A percentile compares a stretch with the other conserved stretches of the same genome.
phyloP scores from a whole-genome alignment of 305 asterid genomes.

The Plantago rigida region DNA sequence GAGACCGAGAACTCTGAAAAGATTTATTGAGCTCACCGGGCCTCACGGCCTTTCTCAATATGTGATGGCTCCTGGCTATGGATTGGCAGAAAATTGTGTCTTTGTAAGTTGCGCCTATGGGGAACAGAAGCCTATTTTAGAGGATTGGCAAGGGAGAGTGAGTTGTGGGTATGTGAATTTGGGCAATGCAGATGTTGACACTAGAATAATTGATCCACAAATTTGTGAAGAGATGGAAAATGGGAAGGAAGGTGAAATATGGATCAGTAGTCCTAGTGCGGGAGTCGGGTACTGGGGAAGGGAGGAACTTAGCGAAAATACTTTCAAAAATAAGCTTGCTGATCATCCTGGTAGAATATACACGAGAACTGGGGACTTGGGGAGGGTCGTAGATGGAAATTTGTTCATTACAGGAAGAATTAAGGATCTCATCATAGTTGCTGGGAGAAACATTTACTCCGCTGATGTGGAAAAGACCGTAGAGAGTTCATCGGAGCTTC shows the following conservation, averaged over 20 bases:
- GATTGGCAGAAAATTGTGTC: slow-evolving; percentile 82
- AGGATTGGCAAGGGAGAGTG: slow-evolving; percentile 82
- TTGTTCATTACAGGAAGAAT: slow-evolving; percentile 75
- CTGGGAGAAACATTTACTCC: slow-evolving; percentile 66
- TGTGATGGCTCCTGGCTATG: slow-evolving; percentile 77
- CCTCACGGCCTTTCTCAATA: slow-evolving; percentile 61
- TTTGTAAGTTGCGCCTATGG: slow-evolving; percentile 73
- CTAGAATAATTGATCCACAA: slow-evolving; percentile 56
- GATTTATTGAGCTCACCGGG: slow-evolving; percentile 48
- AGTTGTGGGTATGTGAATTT: slow-evolving; percentile 50
- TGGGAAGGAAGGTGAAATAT: slow-evolving; percentile 72
- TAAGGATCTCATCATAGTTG: slow-evolving; percentile 70
- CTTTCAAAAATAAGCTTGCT: slow-evolving; percentile 42
- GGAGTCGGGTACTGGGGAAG: slow-evolving; percentile 74
- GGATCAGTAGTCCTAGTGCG: slow-evolving; percentile 77
- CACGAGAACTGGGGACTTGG: slow-evolving; percentile 65
- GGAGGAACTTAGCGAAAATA: slow-evolving; percentile 42
- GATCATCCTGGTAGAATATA: slow-evolving; percentile 33
- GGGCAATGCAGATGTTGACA: slow-evolving; percentile 43
- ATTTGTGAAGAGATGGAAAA: slow-evolving; percentile 38
- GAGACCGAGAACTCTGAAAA: slow-evolving; percentile 53
- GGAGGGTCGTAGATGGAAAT: slow-evolving; percentile 48
- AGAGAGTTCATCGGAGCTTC: slow-evolving; percentile 57
- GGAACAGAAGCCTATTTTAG: slow-evolving; percentile 48
- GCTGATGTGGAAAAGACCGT: slow-evolving; percentile 78